phyloP scores from a whole-genome alignment of 345 rosid species.

The Aethionema arabicum region DNA sequence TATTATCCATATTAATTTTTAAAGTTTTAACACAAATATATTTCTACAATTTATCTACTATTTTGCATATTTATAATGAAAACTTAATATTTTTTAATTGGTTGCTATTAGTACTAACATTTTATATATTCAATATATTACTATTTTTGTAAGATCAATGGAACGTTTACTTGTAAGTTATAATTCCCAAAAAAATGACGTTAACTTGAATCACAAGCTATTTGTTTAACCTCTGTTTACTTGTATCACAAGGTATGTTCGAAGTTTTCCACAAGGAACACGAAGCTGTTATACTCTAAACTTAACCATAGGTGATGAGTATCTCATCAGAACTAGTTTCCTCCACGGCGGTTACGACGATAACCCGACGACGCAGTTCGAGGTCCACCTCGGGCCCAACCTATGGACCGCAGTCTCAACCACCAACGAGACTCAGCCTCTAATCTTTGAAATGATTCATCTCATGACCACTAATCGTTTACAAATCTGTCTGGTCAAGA shows the following conservation, averaged over 20 bases:
- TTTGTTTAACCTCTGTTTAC: background rate
- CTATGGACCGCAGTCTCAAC: constrained; percentile 38
- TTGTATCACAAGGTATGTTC: constrained; percentile 25
- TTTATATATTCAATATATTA: no score
- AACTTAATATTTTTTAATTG: no score
- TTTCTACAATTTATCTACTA: no score
- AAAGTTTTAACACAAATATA: no score
- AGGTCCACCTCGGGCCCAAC: constrained; percentile 50
- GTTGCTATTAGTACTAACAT: no score
- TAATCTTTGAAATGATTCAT: constrained; percentile 41
- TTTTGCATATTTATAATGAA: no score
- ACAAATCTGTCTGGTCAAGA: constrained; percentile 54
- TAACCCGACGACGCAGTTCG: constrained; percentile 37
- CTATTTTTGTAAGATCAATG: no score
- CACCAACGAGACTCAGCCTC: constrained; percentile 24
- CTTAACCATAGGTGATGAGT: constrained; percentile 39
- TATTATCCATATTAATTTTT: no score
- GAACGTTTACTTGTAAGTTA: no score
- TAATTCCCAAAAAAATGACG: no score
- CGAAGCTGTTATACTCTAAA: constrained; percentile 47
- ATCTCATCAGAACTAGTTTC: constrained; percentile 42
- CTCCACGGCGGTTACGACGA: constrained; percentile 54
- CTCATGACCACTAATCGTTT: constrained; percentile 32
- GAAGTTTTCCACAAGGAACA: constrained; percentile 47
- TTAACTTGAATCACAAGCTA: constrained; percentile 22